phyloP scores from a whole-genome alignment of 768 basidiomycete genomes.

The Brasilioporus rufonigricans region DNA sequence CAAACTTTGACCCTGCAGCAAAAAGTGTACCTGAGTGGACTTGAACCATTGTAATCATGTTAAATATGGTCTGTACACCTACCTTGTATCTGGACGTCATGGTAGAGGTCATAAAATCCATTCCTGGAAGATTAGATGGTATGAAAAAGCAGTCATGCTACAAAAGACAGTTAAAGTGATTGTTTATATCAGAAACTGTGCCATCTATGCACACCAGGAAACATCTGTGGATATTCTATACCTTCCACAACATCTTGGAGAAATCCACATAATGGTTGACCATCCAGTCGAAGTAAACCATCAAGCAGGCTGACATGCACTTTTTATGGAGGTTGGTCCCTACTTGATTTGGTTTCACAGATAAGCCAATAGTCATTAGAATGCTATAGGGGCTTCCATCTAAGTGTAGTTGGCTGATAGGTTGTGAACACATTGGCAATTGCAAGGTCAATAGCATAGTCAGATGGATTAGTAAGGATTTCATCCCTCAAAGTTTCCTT shows the following conservation, averaged over 20 bases:
- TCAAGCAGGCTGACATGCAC: constrained; percentile 7
- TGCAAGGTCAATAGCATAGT: constrained; percentile 14
- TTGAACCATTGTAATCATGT: too few relatives aligned
- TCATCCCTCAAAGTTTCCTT: neutral
- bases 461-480: neutral
- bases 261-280: constrained; percentile 10
- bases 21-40: too few relatives aligned
- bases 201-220: neutral
- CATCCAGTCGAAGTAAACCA: constrained; percentile 18
- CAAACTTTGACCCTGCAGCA: neutral
- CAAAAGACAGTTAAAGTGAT: neutral
- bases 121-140: too few relatives aligned
- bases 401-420: constrained; percentile 3
- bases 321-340: neutral
- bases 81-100: too few relatives aligned
- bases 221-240: neutral
- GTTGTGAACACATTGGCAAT: constrained; percentile 2
- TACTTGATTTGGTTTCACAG: neutral
- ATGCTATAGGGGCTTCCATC: constrained; percentile 5
- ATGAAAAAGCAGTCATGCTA: too few relatives aligned
- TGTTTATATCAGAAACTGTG: neutral
- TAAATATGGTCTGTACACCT: too few relatives aligned
- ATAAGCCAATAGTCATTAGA: constrained; percentile 15
- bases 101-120: too few relatives aligned
- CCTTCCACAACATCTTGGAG: neutral